phyloP scores from a whole-genome alignment of 768 basidiomycete species.

The Leccinellum rugosiceps region DNA sequence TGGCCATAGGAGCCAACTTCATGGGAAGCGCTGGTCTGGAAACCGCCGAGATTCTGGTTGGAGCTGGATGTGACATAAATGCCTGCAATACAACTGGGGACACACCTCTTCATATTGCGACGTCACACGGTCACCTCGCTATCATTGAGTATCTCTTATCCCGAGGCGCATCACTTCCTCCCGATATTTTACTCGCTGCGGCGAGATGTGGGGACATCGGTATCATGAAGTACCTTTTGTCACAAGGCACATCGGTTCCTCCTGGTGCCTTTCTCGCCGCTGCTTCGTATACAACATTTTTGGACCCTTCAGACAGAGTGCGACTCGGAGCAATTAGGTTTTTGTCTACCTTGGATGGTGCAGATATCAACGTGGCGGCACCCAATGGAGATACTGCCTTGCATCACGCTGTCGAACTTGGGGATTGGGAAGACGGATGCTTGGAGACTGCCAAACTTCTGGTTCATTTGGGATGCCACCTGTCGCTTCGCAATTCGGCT shows the following conservation, averaged over 20 bases:
- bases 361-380: not conserved
- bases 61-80: not conserved
- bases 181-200: not conserved
- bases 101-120: not conserved
- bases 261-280: not conserved
- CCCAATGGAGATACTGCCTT: not conserved
- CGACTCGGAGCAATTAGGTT: not conserved
- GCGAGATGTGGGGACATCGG: not conserved
- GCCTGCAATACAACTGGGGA: not conserved
- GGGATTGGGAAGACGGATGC: not conserved
- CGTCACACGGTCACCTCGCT: not conserved
- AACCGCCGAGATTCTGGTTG: not conserved
- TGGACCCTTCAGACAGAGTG: too few relatives aligned
- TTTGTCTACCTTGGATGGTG: not conserved
- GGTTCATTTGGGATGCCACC: not conserved
- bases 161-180: not conserved
- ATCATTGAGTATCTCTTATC: not conserved
- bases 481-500: not conserved
- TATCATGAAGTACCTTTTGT: not conserved
- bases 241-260: not conserved
- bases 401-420: not conserved
- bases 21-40: not conserved
- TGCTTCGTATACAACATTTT: not conserved
- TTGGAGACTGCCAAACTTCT: not conserved
- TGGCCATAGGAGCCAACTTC: not conserved